A percentile compares a stretch with the other conserved stretches of the same genome.
Conservation (phyloP, 2,329 filamentous ascomycete genomes). For the Trichoderma endophyticum region DNA sequence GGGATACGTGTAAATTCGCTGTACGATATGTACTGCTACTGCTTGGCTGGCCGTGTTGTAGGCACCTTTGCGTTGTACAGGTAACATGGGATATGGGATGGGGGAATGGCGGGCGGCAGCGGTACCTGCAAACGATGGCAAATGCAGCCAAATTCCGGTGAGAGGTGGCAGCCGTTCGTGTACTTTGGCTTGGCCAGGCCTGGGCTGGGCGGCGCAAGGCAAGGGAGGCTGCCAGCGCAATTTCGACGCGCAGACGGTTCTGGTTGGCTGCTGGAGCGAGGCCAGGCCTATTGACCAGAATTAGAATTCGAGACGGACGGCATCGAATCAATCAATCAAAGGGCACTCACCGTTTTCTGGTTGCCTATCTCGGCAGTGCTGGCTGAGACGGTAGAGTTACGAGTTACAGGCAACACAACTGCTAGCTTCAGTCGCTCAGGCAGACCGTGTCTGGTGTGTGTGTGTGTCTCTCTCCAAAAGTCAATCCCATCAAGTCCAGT, state of each 20-base stretch:
- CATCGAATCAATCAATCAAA: background rate
- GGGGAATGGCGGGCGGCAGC: background rate
- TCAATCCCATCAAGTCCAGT: background rate
- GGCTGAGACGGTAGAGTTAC: background rate
- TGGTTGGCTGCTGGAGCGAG: background rate
- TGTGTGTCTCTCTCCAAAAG: background rate
- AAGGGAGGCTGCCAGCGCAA: background rate
- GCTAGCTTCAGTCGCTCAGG: background rate
- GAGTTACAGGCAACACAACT: background rate
- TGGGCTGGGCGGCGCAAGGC: background rate
- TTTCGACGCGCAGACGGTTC: background rate
- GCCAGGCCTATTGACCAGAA: background rate
- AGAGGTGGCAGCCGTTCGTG: background rate
- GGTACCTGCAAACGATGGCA: background rate
- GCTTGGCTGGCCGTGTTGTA: background rate
- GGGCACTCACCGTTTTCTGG: slow-evolving; percentile 6
- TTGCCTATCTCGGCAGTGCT: background rate
- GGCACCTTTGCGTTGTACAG: background rate
- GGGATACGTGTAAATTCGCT: background rate
- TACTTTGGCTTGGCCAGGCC: background rate
- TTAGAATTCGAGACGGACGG: background rate
- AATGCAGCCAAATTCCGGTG: background rate
- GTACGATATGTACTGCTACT: background rate
- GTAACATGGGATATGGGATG: background rate
- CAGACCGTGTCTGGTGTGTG: background rate